Percentiles rank a stretch among this genome's conserved stretches.
Conservation (phyloP, 352 stramenopile species). For the Phytophthora aleatoria region DNA sequence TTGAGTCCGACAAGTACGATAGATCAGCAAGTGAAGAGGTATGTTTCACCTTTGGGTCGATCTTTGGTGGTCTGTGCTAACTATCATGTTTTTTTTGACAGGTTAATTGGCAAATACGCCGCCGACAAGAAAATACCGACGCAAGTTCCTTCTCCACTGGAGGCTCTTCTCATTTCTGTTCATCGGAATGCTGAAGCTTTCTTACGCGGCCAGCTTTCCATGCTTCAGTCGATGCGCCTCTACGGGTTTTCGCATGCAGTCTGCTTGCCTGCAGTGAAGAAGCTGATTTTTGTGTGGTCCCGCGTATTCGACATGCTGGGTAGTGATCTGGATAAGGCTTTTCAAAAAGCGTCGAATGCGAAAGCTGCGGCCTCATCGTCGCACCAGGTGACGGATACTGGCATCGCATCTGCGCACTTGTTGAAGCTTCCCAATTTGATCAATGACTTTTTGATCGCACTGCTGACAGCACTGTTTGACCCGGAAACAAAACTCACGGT, state of each 20-base stretch:
- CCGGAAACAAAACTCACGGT: conserved; percentile 18
- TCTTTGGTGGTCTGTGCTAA: conserved; percentile 2
- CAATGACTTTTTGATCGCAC: conserved; percentile 69
- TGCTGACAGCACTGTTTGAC: conserved; percentile 59
- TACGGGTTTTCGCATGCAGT: conserved; percentile 63
- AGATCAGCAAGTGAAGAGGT: conserved; percentile 78
- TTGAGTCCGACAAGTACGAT: conserved; percentile 64
- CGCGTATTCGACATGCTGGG: conserved; percentile 74
- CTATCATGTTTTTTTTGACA: conserved; percentile 21
- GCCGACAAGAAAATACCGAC: conserved; percentile 51
- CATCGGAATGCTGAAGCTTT: conserved; percentile 79
- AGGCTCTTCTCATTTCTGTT: conserved; percentile 67
- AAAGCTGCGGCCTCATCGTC: conserved; percentile 30
- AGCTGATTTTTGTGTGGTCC: conserved; percentile 76
- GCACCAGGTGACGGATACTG: conserved; percentile 38
- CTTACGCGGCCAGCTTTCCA: conserved; percentile 65
- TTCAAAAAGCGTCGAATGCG: conserved; percentile 33
- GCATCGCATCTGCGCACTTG: conserved; percentile 39
- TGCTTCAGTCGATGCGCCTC: conserved; percentile 71
- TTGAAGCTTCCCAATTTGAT: conserved; percentile 74
- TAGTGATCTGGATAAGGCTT: conserved; percentile 33
- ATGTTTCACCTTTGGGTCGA: conserved; percentile 1
- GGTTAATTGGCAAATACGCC: conserved; percentile 59
- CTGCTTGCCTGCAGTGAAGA: conserved; percentile 68
- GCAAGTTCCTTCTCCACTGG: conserved; percentile 57